Base-by-base conservation (phyloP, 164 flowering plant species). In the Magnolia kwangsiensis region DNA sequence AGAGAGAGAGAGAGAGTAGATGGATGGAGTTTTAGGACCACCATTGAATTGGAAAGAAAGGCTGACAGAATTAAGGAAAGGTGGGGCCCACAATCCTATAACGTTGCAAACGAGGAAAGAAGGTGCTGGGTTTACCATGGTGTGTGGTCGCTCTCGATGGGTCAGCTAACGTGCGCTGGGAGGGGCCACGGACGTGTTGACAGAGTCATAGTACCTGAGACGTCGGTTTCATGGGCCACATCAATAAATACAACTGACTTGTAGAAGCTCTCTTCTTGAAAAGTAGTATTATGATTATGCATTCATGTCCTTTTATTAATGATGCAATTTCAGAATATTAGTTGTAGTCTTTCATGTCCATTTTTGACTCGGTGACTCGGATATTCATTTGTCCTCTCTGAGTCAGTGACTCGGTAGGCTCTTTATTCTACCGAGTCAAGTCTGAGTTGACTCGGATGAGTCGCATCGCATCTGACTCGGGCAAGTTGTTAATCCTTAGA, bases 61-160 rank as follows among this genome's bases (percentile, higher is more conserved):
- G 11, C 11, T 0, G 61, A 55, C 16, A 10, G 58, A 64, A 19
- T 64, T 64, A 64, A 64, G 21, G 3, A 13, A 13, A 67, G 71
- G 45, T 27, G 71, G 18, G 45, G n/a, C 49, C 45, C 19, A 13
- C 49, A 29, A 7, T 24, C 45, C 1, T 27, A 4, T 24, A 64
- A 67, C 50, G 50, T 67, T 67, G n/a, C 71, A 67, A 67, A 67
- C 71, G 50, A 67, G 71, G 71, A 31, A 67, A 67, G 71, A 1
- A 7, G n/a, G 24, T 31, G 50, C 49, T 24, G 71, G 71, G 67
- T 64, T 20, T 4, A 13, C 16, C n/a, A 19, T 18, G 20, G 67
- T 10, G 49, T n/a, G 24, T 18, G 49, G 71, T 67, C 71, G 18
- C 50, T 67, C 10, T 67, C 68, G 68, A 11, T 55, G 61, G 61